Percentiles rank a stretch among this genome's conserved stretches.
phyloP scores from a whole-genome alignment of 2,329 filamentous ascomycete genomes.

The Aspergillus versicolor region DNA sequence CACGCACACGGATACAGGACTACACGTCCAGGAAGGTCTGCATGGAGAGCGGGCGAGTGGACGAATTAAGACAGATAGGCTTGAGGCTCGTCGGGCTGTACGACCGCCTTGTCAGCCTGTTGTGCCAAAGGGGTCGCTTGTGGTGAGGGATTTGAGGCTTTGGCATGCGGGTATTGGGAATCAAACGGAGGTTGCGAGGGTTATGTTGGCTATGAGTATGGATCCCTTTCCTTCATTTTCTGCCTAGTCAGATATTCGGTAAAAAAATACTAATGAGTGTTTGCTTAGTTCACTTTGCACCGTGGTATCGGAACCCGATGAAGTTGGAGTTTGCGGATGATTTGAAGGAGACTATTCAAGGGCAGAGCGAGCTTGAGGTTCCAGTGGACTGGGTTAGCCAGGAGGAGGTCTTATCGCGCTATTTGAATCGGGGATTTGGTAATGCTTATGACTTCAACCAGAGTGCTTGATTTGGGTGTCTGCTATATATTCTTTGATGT shows the following conservation, averaged over 20 bases:
- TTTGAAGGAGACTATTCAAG: constrained; percentile 32
- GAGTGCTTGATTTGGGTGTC: too few species aligned
- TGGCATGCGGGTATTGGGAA: constrained; percentile 56
- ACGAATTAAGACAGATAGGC: constrained; percentile 2
- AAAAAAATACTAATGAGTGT: too few species aligned
- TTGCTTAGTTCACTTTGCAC: constrained; percentile 27
- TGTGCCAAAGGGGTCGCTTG: constrained; percentile 46
- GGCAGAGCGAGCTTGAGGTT: constrained; percentile 31
- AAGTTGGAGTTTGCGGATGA: constrained; percentile 32
- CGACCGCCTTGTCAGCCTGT: constrained; percentile 37
- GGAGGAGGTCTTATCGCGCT: too few species aligned
- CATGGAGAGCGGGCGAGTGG: background rate
- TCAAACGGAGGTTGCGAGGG: constrained; percentile 38
- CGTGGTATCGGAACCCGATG: constrained; percentile 36
- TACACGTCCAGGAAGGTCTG: background rate
- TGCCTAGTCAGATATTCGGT: too few species aligned
- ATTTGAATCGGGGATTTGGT: too few species aligned
- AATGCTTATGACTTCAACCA: too few species aligned
- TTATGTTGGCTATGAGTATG: constrained; percentile 46
- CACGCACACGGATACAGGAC: constrained; percentile 42
- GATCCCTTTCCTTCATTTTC: too few species aligned
- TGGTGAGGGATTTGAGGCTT: constrained; percentile 49
- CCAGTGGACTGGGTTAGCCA: constrained; percentile 35
- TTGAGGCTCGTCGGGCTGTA: constrained; percentile 15
- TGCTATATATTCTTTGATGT: too few species aligned